A percentile compares a stretch with the other conserved stretches of the same genome.
Conservation (phyloP, 495 filamentous ascomycete genomes). For the Xylaria grammica region DNA sequence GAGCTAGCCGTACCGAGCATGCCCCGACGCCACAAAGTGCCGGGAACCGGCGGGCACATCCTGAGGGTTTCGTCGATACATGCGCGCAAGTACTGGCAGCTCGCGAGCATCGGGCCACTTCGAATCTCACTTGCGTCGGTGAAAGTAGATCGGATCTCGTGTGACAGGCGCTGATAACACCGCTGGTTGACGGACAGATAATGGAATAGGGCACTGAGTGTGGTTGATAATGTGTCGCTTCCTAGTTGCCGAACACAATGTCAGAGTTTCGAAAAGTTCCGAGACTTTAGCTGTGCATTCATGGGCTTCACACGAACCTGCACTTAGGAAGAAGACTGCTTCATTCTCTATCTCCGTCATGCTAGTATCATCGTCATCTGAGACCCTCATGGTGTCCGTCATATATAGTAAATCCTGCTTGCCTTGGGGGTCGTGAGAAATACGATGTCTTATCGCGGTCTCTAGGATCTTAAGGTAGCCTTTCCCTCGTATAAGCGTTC, state of each 20-base stretch:
- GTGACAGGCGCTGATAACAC: neutral
- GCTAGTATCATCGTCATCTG: no score
- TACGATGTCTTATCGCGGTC: no score
- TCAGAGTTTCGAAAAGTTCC: neutral
- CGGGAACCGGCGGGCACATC: no score
- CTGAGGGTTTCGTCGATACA: neutral
- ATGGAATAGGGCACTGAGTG: neutral
- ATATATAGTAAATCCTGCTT: no score
- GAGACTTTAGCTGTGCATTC: neutral
- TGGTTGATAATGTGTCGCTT: neutral
- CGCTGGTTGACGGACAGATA: neutral
- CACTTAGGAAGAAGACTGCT: no score
- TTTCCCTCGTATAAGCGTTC: no score
- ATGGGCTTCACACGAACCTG: neutral
- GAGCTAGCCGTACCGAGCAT: no score
- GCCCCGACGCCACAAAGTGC: no score
- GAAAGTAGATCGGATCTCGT: neutral
- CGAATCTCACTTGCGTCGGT: neutral
- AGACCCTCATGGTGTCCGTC: no score
- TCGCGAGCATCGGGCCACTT: neutral
- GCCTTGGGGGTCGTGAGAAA: no score
- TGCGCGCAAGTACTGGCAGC: neutral
- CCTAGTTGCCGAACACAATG: neutral
- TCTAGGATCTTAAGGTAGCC: no score
- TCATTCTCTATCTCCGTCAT: no score